Conservation (phyloP, 148 eudicot species). For the Camellia japonica region DNA sequence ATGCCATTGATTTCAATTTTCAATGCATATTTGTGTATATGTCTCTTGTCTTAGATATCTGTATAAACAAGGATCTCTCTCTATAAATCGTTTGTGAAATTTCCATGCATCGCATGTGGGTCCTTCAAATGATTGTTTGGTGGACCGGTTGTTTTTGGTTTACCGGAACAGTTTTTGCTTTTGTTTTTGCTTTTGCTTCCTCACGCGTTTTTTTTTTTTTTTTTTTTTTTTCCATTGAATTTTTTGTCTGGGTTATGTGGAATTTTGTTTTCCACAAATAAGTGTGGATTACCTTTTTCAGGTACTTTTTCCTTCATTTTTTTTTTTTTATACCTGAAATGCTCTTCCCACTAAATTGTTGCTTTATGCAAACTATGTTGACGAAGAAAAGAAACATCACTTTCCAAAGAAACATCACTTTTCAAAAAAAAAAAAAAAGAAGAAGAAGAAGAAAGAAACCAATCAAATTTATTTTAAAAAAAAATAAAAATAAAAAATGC, state of each 20-base stretch:
- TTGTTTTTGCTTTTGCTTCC: neutral
- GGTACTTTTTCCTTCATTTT: neutral
- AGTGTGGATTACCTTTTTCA: neutral
- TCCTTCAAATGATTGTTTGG: neutral
- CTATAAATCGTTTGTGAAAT: neutral
- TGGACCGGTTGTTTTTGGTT: neutral
- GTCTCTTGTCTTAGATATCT: too few relatives aligned
- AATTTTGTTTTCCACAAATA: neutral
- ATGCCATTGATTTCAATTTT: neutral
- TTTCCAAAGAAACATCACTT: too few relatives aligned
- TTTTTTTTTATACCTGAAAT: too few relatives aligned
- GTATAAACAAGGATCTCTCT: neutral
- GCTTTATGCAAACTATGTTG: too few relatives aligned
- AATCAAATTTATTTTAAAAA: too few relatives aligned
- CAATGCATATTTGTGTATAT: too few relatives aligned
- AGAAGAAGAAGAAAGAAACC: too few relatives aligned
- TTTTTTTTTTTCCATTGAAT: neutral
- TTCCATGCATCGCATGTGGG: conserved; percentile 2
- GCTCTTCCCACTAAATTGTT: too few relatives aligned
- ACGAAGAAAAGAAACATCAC: too few relatives aligned
- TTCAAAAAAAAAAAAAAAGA: too few relatives aligned
- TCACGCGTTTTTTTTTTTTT: neutral
- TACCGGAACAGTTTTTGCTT: neutral
- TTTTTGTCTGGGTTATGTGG: neutral
- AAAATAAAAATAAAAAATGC: too few relatives aligned